These are phyloP conservation scores for Suillus tomentosus DNA, from an alignment of 768 basidiomycete species.

Conservation along the genomic window DNA sequence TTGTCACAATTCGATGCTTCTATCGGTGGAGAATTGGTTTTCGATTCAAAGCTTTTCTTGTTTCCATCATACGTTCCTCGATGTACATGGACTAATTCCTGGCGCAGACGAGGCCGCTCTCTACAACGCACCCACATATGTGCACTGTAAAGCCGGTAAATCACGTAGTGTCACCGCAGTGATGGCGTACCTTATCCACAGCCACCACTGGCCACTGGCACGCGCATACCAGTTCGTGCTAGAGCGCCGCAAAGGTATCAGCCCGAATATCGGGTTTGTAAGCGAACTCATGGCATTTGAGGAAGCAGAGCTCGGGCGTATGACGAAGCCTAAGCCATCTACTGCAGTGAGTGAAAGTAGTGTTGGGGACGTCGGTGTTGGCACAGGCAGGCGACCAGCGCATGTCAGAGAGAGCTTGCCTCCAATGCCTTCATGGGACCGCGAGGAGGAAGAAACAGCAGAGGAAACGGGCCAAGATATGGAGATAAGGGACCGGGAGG, in stretches of 20 bases:
- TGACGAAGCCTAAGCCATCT: slow-evolving; percentile 37
- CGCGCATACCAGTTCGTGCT: slow-evolving; percentile 90
- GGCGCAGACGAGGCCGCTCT: slow-evolving; percentile 84
- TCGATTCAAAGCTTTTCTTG: slow-evolving; percentile 8
- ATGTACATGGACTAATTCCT: slow-evolving; percentile 3
- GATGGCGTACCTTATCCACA: slow-evolving; percentile 96
- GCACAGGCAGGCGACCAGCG: slow-evolving; percentile 48
- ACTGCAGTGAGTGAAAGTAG: background rate
- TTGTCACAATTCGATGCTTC: background rate
- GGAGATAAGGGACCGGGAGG: slow-evolving; percentile 85
- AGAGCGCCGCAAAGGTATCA: slow-evolving; percentile 91
- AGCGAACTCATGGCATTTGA: slow-evolving; percentile 97
- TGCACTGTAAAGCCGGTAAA: slow-evolving; percentile 96
- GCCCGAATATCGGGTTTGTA: slow-evolving; percentile 97
- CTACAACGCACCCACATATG: slow-evolving; percentile 87
- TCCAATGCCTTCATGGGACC: slow-evolving; percentile 34
- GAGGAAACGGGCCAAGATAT: slow-evolving; percentile 72
- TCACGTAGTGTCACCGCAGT: slow-evolving; percentile 95
- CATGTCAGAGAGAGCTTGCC: slow-evolving; percentile 74
- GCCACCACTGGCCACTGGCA: slow-evolving; percentile 95
- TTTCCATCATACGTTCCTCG: slow-evolving; percentile 8
- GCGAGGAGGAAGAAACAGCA: slow-evolving; percentile 17
- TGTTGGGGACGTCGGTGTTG: slow-evolving; percentile 25
- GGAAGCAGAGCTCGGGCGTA: slow-evolving; percentile 74
- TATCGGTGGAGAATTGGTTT: background rate